Conservation (phyloP, 148 eudicot genomes). For the Drosera capensis region DNA sequence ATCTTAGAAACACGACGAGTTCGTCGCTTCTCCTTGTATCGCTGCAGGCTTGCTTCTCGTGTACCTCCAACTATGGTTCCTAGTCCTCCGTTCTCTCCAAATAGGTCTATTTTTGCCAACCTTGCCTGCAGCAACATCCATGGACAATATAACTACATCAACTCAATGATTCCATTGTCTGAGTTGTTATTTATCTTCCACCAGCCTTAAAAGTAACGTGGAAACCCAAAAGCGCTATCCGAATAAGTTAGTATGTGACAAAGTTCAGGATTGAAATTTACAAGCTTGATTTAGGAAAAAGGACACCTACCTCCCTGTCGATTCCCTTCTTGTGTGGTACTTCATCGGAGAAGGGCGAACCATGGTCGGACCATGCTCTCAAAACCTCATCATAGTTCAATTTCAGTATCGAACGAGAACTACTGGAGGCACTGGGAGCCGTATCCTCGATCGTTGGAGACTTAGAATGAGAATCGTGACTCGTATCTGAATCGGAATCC, state of each 20-base stretch:
- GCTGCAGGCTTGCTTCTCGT: conserved; percentile 28
- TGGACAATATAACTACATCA: no score
- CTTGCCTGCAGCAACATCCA: conserved; percentile 4
- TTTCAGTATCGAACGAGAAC: background rate
- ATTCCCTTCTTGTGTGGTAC: background rate
- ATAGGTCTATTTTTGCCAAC: conserved; percentile 38
- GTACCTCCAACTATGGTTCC: no score
- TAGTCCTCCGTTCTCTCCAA: conserved; percentile 22
- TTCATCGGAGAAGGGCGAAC: conserved; percentile 16
- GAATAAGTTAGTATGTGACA: background rate
- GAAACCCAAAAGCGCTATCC: background rate
- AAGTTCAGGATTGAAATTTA: no score
- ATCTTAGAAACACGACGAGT: conserved; percentile 22
- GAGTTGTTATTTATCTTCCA: no score
- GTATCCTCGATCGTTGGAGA: background rate
- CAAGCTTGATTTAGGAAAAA: conserved; percentile 17
- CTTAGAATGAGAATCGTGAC: background rate
- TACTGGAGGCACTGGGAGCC: background rate
- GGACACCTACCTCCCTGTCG: conserved; percentile 6
- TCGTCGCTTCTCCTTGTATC: conserved; percentile 26
- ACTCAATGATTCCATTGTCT: no score
- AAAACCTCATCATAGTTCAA: conserved; percentile 39
- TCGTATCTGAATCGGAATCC: background rate
- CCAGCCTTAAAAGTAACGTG: no score
- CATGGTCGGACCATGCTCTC: conserved; percentile 37